Conservation (phyloP, 106 monocot genomes). For the Narthecium ossifragum region DNA sequence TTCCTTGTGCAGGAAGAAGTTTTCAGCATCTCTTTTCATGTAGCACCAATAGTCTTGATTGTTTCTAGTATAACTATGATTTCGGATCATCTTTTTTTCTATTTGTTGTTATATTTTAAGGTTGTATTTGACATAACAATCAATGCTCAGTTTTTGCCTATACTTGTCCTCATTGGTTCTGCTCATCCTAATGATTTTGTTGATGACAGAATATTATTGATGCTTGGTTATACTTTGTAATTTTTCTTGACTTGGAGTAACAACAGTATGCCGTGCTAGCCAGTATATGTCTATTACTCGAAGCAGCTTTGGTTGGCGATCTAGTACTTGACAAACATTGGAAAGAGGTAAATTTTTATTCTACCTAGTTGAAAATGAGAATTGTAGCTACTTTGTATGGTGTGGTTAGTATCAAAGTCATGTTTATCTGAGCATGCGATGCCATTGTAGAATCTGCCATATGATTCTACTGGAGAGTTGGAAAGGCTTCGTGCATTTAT, state of each 20-base stretch:
- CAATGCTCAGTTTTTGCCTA: background rate
- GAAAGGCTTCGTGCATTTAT: slow-evolving; percentile 40
- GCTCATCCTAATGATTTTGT: background rate
- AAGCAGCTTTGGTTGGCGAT: slow-evolving; percentile 36
- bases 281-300: slow-evolving; percentile 31
- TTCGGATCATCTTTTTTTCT: background rate
- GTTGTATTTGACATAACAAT: background rate
- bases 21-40: no score
- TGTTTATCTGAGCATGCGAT: background rate
- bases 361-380: background rate
- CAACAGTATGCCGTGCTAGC: slow-evolving; percentile 36
- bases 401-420: no score
- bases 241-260: slow-evolving; percentile 33
- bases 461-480: slow-evolving; percentile 61
- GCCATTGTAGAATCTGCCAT: slow-evolving; percentile 44
- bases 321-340: slow-evolving; percentile 41
- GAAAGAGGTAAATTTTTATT: slow-evolving; percentile 38
- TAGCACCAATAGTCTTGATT: no score
- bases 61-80: background rate
- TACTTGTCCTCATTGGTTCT: background rate
- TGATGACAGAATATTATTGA: background rate
- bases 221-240: background rate
- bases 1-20: no score
- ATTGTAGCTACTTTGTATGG: background rate
- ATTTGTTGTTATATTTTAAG: background rate